A percentile compares a stretch with the other conserved stretches of the same genome.
These are phyloP conservation scores for Acacia acuminata DNA, from an alignment of 306 rosid species.

Conservation along the genomic window DNA sequence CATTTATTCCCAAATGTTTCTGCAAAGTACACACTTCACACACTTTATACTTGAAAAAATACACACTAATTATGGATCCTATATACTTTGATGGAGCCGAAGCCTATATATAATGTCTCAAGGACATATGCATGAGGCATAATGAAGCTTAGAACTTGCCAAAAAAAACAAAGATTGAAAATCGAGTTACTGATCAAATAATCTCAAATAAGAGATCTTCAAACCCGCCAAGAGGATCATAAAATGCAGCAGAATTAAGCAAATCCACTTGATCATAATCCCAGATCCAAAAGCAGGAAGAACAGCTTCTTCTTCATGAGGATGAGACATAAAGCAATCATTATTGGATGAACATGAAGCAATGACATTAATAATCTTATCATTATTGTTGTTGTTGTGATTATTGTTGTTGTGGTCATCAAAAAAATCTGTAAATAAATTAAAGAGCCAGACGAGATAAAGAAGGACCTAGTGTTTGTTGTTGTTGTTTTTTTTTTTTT, in stretches of 20 bases:
- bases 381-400: background rate
- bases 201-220: background rate
- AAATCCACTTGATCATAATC: background rate
- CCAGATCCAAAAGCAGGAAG: background rate
- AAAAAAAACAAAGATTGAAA: too few relatives aligned
- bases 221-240: background rate
- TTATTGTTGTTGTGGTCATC: too few relatives aligned
- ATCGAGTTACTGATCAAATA: background rate
- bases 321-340: background rate
- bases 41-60: too few relatives aligned
- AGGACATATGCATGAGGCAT: too few relatives aligned
- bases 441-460: constrained; percentile 25
- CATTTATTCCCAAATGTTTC: too few relatives aligned
- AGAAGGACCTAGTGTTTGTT: background rate
- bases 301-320: background rate
- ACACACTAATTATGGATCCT: too few relatives aligned
- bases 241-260: background rate
- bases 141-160: too few relatives aligned
- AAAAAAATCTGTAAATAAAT: background rate
- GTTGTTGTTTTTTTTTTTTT: background rate
- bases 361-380: too few relatives aligned
- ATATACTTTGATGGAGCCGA: too few relatives aligned
- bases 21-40: too few relatives aligned
- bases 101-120: too few relatives aligned
- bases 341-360: background rate